phyloP scores from a whole-genome alignment of 2,329 filamentous ascomycete genomes.

The Apiospora sp. region DNA sequence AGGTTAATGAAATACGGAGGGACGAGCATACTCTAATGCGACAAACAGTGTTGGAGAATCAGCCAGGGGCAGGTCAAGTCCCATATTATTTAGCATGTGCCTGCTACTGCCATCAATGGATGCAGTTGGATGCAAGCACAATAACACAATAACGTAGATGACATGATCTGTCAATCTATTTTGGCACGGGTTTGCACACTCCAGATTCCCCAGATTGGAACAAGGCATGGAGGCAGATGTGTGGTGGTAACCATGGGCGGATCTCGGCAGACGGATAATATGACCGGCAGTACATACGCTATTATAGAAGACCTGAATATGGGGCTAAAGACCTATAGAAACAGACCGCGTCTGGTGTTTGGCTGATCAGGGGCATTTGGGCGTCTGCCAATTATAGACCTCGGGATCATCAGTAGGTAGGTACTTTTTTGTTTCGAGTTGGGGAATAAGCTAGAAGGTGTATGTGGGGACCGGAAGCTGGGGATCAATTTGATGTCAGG shows the following conservation, averaged over 20 bases:
- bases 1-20: slow-evolving; percentile 26
- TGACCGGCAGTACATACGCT: not conserved
- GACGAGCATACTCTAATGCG: slow-evolving; percentile 34
- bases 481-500: not conserved
- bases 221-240: not conserved
- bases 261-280: slow-evolving; percentile 13
- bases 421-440: not conserved
- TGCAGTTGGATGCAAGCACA: not conserved
- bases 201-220: not conserved
- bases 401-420: not conserved
- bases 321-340: not conserved
- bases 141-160: not conserved
- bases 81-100: not conserved
- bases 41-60: slow-evolving; percentile 33
- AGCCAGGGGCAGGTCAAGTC: slow-evolving; percentile 3
- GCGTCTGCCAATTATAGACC: not conserved
- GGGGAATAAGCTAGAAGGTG: not conserved
- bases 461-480: not conserved
- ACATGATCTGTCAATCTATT: slow-evolving; percentile 1
- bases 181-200: not conserved
- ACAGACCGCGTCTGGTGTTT: not conserved
- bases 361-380: not conserved
- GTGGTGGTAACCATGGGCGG: not conserved
- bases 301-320: not conserved
- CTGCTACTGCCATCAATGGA: not conserved